Evolutionary conservation across 2,329 filamentous ascomycete species (phyloP).

Genomic region (Penicillium fuscoglaucum): DNA sequence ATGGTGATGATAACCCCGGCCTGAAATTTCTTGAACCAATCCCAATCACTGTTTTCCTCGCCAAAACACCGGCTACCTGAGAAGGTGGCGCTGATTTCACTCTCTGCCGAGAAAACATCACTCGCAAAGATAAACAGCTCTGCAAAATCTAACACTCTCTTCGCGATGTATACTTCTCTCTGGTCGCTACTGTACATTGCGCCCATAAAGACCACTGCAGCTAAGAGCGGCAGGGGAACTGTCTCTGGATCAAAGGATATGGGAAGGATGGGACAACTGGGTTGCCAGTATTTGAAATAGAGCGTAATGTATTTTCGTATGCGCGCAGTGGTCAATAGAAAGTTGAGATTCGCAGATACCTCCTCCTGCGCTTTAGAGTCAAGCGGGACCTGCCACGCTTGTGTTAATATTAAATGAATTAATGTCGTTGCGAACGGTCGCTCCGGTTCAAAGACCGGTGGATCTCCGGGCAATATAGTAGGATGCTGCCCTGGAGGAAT

Average conservation of each 20-base stretch:
- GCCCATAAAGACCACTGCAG: constrained; percentile 46
- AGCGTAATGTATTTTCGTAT: constrained; percentile 45
- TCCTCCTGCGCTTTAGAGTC: constrained; percentile 42
- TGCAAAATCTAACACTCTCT: constrained; percentile 45
- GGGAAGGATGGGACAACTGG: constrained; percentile 48
- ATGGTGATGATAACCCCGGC: constrained; percentile 45
- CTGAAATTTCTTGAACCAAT: constrained; percentile 44
- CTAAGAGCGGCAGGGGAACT: constrained; percentile 40
- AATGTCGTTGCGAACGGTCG: constrained; percentile 41
- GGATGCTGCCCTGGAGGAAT: constrained; percentile 23
- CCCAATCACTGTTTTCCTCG: constrained; percentile 33
- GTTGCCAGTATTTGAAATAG: constrained; percentile 50
- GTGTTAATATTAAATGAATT: constrained; percentile 43
- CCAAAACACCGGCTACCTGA: constrained; percentile 23
- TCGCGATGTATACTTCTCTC: constrained; percentile 40
- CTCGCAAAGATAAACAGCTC: constrained; percentile 48
- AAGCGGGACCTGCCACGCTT: constrained; percentile 41
- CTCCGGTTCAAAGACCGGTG: constrained; percentile 38
- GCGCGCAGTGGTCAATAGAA: constrained; percentile 42
- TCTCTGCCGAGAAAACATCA: constrained; percentile 44
- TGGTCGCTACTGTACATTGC: constrained; percentile 48
- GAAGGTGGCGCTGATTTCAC: constrained; percentile 40
- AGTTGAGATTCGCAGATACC: constrained; percentile 41
- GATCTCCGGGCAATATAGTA: constrained; percentile 20
- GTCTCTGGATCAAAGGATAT: constrained; percentile 43